These are phyloP conservation scores for Macadamia integrifolia DNA, from an alignment of 164 flowering plant species.

Conservation along the genomic window DNA sequence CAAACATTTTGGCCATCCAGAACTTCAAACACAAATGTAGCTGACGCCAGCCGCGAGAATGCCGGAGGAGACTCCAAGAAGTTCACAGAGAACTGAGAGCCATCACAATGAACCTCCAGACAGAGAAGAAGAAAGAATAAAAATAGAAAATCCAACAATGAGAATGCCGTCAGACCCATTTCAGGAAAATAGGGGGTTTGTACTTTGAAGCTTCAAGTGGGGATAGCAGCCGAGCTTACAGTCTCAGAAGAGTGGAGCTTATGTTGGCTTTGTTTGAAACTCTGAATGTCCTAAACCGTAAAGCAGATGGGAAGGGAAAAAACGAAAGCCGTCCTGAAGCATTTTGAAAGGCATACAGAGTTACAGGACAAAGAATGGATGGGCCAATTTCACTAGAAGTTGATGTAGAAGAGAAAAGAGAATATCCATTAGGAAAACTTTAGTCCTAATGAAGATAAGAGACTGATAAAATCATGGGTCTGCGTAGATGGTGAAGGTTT, in stretches of 20 bases:
- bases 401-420: constrained; percentile 1
- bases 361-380: constrained; percentile 2
- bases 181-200: constrained; percentile 6
- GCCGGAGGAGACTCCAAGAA: constrained; percentile 52
- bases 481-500: too few relatives aligned
- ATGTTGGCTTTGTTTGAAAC: constrained; percentile 5
- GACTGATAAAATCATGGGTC: too few relatives aligned
- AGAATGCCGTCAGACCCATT: constrained; percentile 37
- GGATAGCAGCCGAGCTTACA: constrained; percentile 11
- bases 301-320: not conserved
- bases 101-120: constrained; percentile 25
- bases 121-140: constrained; percentile 37
- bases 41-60: constrained; percentile 37
- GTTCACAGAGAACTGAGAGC: constrained; percentile 42
- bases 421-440: not conserved
- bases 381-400: constrained; percentile 8
- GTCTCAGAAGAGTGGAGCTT: constrained; percentile 2
- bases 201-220: constrained; percentile 3
- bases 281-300: constrained; percentile 3
- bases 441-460: too few relatives aligned
- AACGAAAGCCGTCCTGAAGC: constrained; percentile 11
- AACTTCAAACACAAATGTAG: constrained; percentile 65
- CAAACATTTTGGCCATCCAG: constrained; percentile 40
- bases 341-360: not conserved
- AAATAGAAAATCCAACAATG: constrained; percentile 35